phyloP scores from a whole-genome alignment of 805 yeast species.

The Ogataea paraovalis region DNA sequence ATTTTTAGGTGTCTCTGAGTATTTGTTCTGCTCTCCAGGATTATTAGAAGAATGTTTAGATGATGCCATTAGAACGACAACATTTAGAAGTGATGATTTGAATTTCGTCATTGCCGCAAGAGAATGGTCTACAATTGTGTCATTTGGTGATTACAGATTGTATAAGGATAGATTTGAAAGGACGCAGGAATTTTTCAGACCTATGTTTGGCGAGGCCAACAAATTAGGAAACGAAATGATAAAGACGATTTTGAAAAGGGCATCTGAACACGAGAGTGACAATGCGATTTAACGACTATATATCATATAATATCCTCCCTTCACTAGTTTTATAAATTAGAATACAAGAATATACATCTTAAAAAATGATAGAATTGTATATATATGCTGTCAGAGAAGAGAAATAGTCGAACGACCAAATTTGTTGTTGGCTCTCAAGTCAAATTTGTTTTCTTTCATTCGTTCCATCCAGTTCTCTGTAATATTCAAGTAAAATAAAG shows the following conservation, averaged over 20 bases:
- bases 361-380: no score
- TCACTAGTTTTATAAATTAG: no score
- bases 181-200: conserved; percentile 79
- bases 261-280: conserved; percentile 20
- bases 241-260: conserved; percentile 54
- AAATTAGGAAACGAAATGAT: conserved; percentile 93
- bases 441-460: no score
- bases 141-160: conserved; percentile 66
- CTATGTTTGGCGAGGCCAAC: conserved; percentile 86
- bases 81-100: conserved; percentile 83
- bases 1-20: conserved; percentile 91
- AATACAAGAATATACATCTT: no score
- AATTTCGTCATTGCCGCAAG: conserved; percentile 92
- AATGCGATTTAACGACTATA: background rate
- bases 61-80: conserved; percentile 60
- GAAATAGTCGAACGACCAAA: no score
- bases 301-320: no score
- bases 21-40: conserved; percentile 79
- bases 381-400: no score
- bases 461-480: no score
- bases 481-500: no score
- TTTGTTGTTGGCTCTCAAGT: no score
- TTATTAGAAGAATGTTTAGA: conserved; percentile 75
- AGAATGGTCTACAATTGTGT: conserved; percentile 79
- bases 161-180: conserved; percentile 71